Evolutionary conservation across 2,329 filamentous ascomycete species (phyloP), one percentile per base, ranked within the genome.

Genomic region (Chalara sp.): DNA sequence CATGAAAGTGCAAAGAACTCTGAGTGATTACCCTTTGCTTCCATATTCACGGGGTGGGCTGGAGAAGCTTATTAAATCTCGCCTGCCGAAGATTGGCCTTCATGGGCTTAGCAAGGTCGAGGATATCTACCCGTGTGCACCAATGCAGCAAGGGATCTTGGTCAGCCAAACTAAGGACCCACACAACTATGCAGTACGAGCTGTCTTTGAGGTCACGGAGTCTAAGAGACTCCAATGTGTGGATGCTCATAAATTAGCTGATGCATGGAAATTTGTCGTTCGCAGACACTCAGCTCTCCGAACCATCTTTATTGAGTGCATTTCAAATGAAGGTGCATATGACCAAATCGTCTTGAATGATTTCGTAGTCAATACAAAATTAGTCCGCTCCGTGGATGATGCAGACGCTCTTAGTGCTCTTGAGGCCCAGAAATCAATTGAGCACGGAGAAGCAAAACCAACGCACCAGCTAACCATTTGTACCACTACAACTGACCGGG

Each of bases 281-380:
- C n/a, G n/a, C n/a, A n/a, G n/a, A n/a, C 55, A 57, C 47, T 11
- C 51, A 5, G 29, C 40, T 31, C 44, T 58, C 1, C 43, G 56
- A 32, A 58, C 56, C 1, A n/a, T 53, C 6, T 57, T 58, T 40
- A 51, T 64, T 13, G 57, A 60, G 13, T 55, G 55, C 30, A 42
- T 57, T 46, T 49, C 47, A 37, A 49, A 47, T 39, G 41, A 52
- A 6, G n/a, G 32, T 29, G 50, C 39, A 6, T 37, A 45, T 6
- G 60, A 63, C 35, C 63, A 65, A 48, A 55, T 65, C 13, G 63
- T 65, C 2, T 45, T 64, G 31, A 56, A 55, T 30, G 11, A 49
- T 28, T 12, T 33, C 4, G 32, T 5, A 5, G 21, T 41, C 12
- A 12, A 32, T 33, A 29, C 32, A 39, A n/a, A n/a, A n/a, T n/a